Conservation (phyloP, 352 stramenopile species). For the Globisporangium okanoganense region DNA sequence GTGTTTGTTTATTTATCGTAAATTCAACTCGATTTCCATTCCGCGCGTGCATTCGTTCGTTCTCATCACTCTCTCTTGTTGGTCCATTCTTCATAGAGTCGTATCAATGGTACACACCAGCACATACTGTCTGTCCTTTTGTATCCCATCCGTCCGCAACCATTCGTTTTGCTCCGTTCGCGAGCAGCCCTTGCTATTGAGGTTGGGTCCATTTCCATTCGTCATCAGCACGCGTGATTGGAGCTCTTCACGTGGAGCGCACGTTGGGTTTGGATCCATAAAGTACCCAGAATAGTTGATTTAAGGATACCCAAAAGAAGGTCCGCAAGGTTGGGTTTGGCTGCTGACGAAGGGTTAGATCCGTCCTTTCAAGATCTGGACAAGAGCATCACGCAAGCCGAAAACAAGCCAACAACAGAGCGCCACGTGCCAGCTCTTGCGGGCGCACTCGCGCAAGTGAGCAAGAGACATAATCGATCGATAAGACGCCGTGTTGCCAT, state of each 20-base stretch:
- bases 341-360: neutral
- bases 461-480: neutral
- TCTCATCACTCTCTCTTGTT: too few relatives aligned
- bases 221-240: neutral
- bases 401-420: neutral
- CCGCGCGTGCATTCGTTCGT: neutral
- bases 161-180: neutral
- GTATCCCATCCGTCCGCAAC: neutral
- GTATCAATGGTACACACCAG: too few relatives aligned
- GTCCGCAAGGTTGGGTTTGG: neutral
- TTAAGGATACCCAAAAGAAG: neutral
- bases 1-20: constrained; percentile 14
- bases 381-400: neutral
- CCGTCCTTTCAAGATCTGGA: neutral
- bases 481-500: neutral
- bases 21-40: constrained; percentile 11
- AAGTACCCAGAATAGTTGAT: neutral
- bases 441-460: neutral
- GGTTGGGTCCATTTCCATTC: neutral
- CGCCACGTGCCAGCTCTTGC: neutral
- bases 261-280: neutral
- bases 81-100: too few relatives aligned
- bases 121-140: too few relatives aligned
- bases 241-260: neutral
- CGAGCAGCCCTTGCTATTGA: neutral